Percentiles rank a stretch among this genome's conserved stretches.
Evolutionary conservation across 2,329 filamentous ascomycete species (phyloP).

Genomic region (Alternaria sp.): DNA sequence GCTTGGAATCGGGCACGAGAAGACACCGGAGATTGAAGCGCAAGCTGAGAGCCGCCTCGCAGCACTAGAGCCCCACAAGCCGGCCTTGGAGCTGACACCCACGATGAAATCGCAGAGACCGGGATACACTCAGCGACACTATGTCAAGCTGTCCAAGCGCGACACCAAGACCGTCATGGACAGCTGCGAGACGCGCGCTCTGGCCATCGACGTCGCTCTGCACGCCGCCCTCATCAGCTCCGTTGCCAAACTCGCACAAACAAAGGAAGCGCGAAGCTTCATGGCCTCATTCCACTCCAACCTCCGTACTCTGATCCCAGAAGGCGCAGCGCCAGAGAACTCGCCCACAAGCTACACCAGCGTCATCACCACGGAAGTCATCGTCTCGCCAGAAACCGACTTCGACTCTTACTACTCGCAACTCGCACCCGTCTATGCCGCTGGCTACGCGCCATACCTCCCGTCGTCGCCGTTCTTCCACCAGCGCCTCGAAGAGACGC

Average conservation of each 20-base stretch:
- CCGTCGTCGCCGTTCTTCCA: constrained; percentile 25
- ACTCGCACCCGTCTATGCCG: constrained; percentile 26
- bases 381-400: constrained; percentile 22
- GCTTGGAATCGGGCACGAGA: constrained; percentile 20
- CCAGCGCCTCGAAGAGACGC: constrained; percentile 21
- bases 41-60: constrained; percentile 23
- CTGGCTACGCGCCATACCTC: constrained; percentile 24
- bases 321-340: constrained; percentile 19
- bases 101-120: constrained; percentile 14
- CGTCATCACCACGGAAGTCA: constrained; percentile 26
- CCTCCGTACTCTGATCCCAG: constrained; percentile 25
- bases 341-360: constrained; percentile 29
- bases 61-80: constrained; percentile 24
- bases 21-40: constrained; percentile 21
- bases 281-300: constrained; percentile 35
- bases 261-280: constrained; percentile 22
- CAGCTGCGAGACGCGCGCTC: constrained; percentile 10
- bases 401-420: constrained; percentile 25
- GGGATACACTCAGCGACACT: constrained; percentile 9
- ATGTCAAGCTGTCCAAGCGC: constrained; percentile 1
- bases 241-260: constrained; percentile 18
- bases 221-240: constrained; percentile 27
- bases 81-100: constrained; percentile 24
- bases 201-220: constrained; percentile 16
- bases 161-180: constrained; percentile 21